Evolutionary conservation across 768 basidiomycete genomes (phyloP), one percentile per base, ranked within the genome.

Genomic region (Gautieria morchelliformis): DNA sequence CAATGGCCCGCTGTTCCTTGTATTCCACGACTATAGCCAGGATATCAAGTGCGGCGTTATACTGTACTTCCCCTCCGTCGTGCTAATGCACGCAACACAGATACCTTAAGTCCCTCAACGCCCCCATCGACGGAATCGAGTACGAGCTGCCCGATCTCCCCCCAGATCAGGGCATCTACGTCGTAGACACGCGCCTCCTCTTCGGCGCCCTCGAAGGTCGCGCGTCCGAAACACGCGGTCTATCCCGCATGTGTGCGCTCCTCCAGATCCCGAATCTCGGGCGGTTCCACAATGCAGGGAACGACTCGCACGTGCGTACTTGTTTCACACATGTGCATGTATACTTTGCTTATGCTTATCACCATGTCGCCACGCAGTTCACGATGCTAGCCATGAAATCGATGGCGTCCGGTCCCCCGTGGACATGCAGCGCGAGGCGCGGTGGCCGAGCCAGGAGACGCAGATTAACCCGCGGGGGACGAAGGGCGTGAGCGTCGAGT

Each of bases 201-300:
- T 90, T 92, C 66, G 79, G 77, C 40, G 89, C 85, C 6, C 73
- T 94, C 24, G 78, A 85, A 53, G 89, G 88, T 9, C 77, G 80
- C 58, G 71, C 71, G 1, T 72, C 73, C 52, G 76, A 84, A 66
- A 75, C 77, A 44, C 70, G 79, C 48, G 71, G 74, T 1, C 76
- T 94, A 20, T 79, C 79, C 59, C 78, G 81, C 40, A 75, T 83
- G 32, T 87, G 85, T 68, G 71, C 72, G 47, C 79, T 83, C 52
- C 75, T 93, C 20, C 78, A 81, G 51, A 74, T 91, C 51, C 61
- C 70, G 0, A 78, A 80, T 1, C 49, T 55, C n/a, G 61, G 74
- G 35, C 72, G 75, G 62, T 69, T 87, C 58, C 92, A 92, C 74
- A 94, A 93, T 64, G 89, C 88, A 1, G 90, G 89, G 0, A 93